Evolutionary conservation across 805 yeast species (phyloP), one percentile per base, ranked within the genome.

Genomic region (Metschnikowia anglica): DNA sequence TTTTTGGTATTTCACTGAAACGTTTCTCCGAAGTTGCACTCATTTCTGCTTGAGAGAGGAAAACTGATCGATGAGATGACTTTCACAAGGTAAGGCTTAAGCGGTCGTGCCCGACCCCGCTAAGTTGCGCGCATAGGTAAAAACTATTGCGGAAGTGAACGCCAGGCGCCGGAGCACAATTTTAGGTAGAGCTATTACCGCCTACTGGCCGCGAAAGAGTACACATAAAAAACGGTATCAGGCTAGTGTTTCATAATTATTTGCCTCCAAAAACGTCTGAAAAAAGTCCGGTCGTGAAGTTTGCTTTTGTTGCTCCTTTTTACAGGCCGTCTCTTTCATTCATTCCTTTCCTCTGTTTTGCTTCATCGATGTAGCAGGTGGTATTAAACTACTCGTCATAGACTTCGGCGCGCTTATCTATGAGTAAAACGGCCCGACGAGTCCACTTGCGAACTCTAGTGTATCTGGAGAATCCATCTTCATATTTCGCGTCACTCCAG

Each of bases 361-460:
- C n/a, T n/a, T n/a, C n/a, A n/a, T n/a, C n/a, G n/a, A n/a, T n/a
- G n/a, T n/a, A n/a, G n/a, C n/a, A n/a, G n/a, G n/a, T n/a, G n/a
- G n/a, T n/a, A n/a, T n/a, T n/a, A n/a, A n/a, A n/a, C n/a, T 10
- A 34, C 17, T 33, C 46, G 27, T 46, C 49, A 16, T 46, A 26
- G 4, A 46, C 49, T 34, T 46, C 46, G 12, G 46, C 41, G 13
- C 41, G 46, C 34, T 57, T 59, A 44, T 58, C 60, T 12, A 59
- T 57, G n/a, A 55, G 43, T 29, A 59, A 41, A 12, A 61, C 46
- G 2, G 83, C 81, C 44, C 66, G 66, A 37, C 84, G 66, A 1
- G 59, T 58, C 79, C 83, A 75, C 44, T 63, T 67, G 34, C 84
- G 60, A 0, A 77, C 59, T 33, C 86, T 58, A 0, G 85, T 80